Conservation (phyloP, 139 green algal genomes). For the Nannochloris sp. region DNA sequence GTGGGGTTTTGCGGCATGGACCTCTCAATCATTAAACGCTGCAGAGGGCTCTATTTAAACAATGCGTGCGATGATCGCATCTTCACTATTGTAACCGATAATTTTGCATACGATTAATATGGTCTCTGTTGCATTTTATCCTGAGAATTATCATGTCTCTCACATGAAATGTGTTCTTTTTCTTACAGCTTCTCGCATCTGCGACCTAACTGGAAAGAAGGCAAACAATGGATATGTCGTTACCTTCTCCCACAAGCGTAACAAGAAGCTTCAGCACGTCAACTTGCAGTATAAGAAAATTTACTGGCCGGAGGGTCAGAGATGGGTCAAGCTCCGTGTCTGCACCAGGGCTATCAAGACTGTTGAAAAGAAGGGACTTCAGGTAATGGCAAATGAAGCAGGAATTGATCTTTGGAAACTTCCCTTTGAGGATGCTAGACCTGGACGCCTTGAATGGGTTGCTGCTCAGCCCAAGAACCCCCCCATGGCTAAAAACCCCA, state of each 20-base stretch:
- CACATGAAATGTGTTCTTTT: neutral
- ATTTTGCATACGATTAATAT: too few relatives aligned
- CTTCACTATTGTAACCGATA: too few relatives aligned
- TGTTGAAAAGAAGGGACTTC: constrained; percentile 83
- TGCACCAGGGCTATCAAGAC: constrained; percentile 72
- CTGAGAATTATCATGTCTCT: too few relatives aligned
- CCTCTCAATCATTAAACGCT: too few relatives aligned
- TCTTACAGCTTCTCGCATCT: constrained; percentile 48
- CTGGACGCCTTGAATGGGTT: constrained; percentile 48
- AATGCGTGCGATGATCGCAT: too few relatives aligned
- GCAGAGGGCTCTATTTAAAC: too few relatives aligned
- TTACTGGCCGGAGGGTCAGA: constrained; percentile 52
- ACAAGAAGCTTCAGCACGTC: constrained; percentile 88
- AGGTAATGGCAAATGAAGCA: constrained; percentile 82
- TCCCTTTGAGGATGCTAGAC: constrained; percentile 60
- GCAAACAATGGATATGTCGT: constrained; percentile 96
- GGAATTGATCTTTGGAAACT: constrained; percentile 83
- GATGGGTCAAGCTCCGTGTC: constrained; percentile 73
- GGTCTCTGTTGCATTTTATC: too few relatives aligned
- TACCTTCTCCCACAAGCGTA: constrained; percentile 96
- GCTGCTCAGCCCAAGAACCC: constrained; percentile 13
- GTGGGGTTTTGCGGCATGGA: too few relatives aligned
- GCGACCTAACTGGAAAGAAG: constrained; percentile 85
- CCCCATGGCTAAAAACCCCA: constrained; percentile 35
- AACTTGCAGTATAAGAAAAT: constrained; percentile 83